Conservation (phyloP, 2,329 filamentous ascomycete species). For the Thielaviopsis populi region DNA sequence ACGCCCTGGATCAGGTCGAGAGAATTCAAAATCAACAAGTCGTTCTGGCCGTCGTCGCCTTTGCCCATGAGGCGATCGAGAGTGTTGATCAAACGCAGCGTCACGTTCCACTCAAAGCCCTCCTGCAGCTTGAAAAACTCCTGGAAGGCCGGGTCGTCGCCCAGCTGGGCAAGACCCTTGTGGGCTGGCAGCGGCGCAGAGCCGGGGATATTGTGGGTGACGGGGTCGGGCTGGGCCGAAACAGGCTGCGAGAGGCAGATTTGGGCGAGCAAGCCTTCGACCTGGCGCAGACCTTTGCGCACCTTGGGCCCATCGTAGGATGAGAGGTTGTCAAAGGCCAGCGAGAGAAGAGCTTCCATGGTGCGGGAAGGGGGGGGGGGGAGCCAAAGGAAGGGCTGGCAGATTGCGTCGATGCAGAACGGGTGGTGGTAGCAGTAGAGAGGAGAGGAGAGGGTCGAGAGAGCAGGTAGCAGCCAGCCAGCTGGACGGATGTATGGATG, state of each 20-base stretch:
- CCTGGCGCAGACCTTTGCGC: slow-evolving; percentile 82
- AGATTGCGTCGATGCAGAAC: not conserved
- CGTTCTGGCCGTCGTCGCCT: slow-evolving; percentile 66
- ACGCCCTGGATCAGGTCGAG: slow-evolving; percentile 81
- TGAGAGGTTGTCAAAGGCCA: slow-evolving; percentile 92
- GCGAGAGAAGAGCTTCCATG: slow-evolving; percentile 85
- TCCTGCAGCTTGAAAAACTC: slow-evolving; percentile 97
- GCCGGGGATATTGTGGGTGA: slow-evolving; percentile 14
- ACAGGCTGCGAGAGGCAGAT: slow-evolving; percentile 59
- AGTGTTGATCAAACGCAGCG: slow-evolving; percentile 68
- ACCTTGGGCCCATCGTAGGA: slow-evolving; percentile 83
- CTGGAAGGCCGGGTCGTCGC: slow-evolving; percentile 73
- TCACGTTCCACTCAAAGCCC: slow-evolving; percentile 95
- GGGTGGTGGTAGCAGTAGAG: not conserved
- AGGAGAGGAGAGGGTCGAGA: not conserved
- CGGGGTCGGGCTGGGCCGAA: not conserved
- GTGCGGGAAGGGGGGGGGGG: slow-evolving; percentile 20
- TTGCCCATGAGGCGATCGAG: slow-evolving; percentile 77
- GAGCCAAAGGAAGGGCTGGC: slow-evolving; percentile 14
- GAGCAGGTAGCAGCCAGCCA: not conserved
- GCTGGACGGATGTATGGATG: no score
- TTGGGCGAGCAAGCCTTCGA: slow-evolving; percentile 84
- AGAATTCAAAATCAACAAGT: slow-evolving; percentile 74
- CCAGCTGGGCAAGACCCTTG: slow-evolving; percentile 55
- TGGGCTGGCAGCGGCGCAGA: slow-evolving; percentile 27